Percentiles rank a stretch among this genome's conserved stretches.
Conservation (phyloP, 129 eudicot genomes). For the Escallonia herrerae region DNA sequence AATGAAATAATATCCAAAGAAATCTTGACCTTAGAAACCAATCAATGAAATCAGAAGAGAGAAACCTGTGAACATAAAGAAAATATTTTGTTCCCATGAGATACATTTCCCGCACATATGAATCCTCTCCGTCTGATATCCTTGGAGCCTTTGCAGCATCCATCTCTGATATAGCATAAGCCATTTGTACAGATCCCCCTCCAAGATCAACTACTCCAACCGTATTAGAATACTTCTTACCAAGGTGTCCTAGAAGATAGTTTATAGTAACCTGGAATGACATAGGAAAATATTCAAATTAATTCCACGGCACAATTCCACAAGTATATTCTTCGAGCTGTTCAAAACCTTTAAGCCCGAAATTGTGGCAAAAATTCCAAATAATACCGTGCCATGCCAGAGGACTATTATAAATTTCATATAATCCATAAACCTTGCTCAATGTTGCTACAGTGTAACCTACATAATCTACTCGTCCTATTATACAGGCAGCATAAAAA, state of each 20-base stretch:
- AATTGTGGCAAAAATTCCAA: background rate
- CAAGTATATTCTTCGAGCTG: no score
- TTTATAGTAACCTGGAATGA: constrained; percentile 84
- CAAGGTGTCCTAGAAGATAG: constrained; percentile 70
- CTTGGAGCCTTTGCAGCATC: constrained; percentile 96
- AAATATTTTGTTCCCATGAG: constrained; percentile 81
- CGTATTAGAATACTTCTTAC: constrained; percentile 61
- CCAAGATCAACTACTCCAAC: constrained; percentile 99
- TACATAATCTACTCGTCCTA: background rate
- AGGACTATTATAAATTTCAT: background rate
- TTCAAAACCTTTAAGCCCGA: no score
- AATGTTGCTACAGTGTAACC: background rate
- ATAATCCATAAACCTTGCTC: background rate
- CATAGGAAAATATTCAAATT: background rate
- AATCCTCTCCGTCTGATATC: constrained; percentile 62
- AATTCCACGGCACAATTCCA: no score
- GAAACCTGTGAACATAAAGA: constrained; percentile 96
- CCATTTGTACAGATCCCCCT: constrained; percentile 99
- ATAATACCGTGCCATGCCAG: background rate
- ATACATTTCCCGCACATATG: constrained; percentile 86
- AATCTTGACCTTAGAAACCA: background rate
- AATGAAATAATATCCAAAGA: background rate
- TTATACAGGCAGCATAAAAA: background rate
- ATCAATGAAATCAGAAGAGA: constrained; percentile 3
- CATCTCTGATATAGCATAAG: constrained; percentile 87